Base-by-base conservation (phyloP, 345 rosid species). In the Excoecaria agallocha region DNA sequence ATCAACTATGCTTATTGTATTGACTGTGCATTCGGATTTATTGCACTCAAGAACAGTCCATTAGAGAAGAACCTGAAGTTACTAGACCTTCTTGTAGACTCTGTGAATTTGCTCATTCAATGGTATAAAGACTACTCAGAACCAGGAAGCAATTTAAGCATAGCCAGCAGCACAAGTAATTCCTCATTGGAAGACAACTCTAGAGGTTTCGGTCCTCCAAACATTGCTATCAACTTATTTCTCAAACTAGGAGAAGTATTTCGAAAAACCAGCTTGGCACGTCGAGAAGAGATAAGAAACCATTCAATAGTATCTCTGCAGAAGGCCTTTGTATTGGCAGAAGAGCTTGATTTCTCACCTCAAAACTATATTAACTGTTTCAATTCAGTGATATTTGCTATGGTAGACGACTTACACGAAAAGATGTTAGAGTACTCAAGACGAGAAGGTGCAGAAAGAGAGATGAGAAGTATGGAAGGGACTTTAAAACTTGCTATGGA, bases 381-480 rank as follows among this genome's bases (percentile, higher is more conserved):
- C 52, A 90, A 85, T 80, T 83, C 85, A 0, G 85, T 88, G 68
- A 72, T 88, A 60, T 87, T 85, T 24, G 87, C 94, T 3, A 84
- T 87, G 92, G 91, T 91, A 0, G 98, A 93, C 43, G 99, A 95
- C 74, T 79, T 89, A 69, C 99, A 90, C 15, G 98, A 93, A 81
- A 95, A 91, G 84, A 84, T 95, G 87, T 74, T 91, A 0, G 96
- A 89, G 51, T 91, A 95, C 51, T 91, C 97, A 1, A 86, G 91
- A 69, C 87, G 97, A 0, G 96, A 93, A 19, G 87, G 85, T 2
- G 88, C 94, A 2, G 97, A 95, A 79, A 83, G 79, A 73, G 98
- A 91, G 84, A 79, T 89, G 88, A 85, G 96, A 81, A 90, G 97
- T 68, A 93, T 91, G 99, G 96, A 95, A 75, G 91, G 89, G 37